Conservation (phyloP, 2,329 filamentous ascomycete species). For the Alternaria brassicicola region DNA sequence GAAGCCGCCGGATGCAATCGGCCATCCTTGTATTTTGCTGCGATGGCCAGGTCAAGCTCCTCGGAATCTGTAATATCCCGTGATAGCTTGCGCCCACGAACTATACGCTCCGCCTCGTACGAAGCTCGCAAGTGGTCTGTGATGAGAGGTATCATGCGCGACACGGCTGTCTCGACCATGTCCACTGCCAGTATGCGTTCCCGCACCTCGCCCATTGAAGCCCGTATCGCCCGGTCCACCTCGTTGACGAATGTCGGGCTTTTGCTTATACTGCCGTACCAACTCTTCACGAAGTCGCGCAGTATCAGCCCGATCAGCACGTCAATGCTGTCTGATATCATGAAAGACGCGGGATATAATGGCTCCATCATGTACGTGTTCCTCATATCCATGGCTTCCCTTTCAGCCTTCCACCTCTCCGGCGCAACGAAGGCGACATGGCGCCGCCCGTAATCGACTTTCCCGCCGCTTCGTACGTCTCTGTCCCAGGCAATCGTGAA, state of each 20-base stretch:
- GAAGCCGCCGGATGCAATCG: conserved; percentile 86
- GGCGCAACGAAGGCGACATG: conserved; percentile 65
- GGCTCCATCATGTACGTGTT: conserved; percentile 69
- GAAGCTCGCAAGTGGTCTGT: conserved; percentile 90
- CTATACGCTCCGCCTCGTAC: conserved; percentile 83
- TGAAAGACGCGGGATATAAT: conserved; percentile 76
- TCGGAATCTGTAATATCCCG: conserved; percentile 93
- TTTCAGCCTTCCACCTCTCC: conserved; percentile 72
- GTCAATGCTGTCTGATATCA: conserved; percentile 81
- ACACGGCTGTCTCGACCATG: conserved; percentile 81
- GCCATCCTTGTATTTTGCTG: conserved; percentile 89
- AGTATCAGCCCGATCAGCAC: conserved; percentile 76
- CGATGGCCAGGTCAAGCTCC: conserved; percentile 93
- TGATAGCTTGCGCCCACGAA: conserved; percentile 86
- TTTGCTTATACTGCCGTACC: conserved; percentile 86
- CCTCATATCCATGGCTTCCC: conserved; percentile 67
- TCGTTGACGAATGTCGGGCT: conserved; percentile 83
- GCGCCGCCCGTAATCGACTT: conserved; percentile 50
- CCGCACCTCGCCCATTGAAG: conserved; percentile 72
- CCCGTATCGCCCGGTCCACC: conserved; percentile 79
- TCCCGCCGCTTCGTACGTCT: conserved; percentile 51
- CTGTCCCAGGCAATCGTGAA: conserved; percentile 61
- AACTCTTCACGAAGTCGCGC: conserved; percentile 83
- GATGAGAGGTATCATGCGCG: conserved; percentile 82
- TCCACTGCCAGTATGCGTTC: conserved; percentile 78